A percentile compares a stretch with the other conserved stretches of the same genome.
Evolutionary conservation across 2,329 filamentous ascomycete species (phyloP).

Genomic region (Aspergillus puulaauensis): DNA sequence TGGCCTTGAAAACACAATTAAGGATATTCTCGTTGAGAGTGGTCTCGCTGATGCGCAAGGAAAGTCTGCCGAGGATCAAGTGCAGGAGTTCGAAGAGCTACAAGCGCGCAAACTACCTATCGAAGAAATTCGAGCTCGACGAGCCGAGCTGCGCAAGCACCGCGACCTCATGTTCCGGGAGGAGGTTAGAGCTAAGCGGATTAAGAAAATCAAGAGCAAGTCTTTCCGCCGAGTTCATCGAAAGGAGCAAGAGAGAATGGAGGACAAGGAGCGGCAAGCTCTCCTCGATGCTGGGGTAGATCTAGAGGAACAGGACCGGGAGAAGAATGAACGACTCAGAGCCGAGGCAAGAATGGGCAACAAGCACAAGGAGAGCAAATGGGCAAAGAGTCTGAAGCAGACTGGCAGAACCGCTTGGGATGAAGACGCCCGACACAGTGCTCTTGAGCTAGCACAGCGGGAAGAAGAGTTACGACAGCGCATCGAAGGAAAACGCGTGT

Average conservation of each 20-base stretch:
- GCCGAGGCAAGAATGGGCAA: conserved; percentile 83
- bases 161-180: conserved; percentile 86
- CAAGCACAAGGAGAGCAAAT: conserved; percentile 84
- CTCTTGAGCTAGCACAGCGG: conserved; percentile 76
- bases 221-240: conserved; percentile 89
- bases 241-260: conserved; percentile 66
- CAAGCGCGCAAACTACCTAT: conserved; percentile 71
- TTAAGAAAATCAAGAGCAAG: conserved; percentile 99
- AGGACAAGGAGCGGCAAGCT: conserved; percentile 58
- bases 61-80: conserved; percentile 61
- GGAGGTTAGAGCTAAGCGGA: conserved; percentile 81
- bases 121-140: conserved; percentile 70
- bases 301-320: conserved; percentile 63
- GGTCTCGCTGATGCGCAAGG: conserved; percentile 64
- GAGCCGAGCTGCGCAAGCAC: conserved; percentile 72
- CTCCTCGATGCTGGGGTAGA: conserved; percentile 60
- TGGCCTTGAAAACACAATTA: conserved; percentile 81
- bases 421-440: conserved; percentile 74
- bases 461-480: conserved; percentile 79
- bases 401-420: conserved; percentile 83
- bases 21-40: conserved; percentile 86
- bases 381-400: conserved; percentile 81
- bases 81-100: conserved; percentile 68
- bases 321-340: conserved; percentile 68
- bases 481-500: conserved; percentile 69